Evolutionary conservation across 1,284 basidiomycete genomes (phyloP), one percentile per base, ranked within the genome.

Genomic region (Cerrena zonata): DNA sequence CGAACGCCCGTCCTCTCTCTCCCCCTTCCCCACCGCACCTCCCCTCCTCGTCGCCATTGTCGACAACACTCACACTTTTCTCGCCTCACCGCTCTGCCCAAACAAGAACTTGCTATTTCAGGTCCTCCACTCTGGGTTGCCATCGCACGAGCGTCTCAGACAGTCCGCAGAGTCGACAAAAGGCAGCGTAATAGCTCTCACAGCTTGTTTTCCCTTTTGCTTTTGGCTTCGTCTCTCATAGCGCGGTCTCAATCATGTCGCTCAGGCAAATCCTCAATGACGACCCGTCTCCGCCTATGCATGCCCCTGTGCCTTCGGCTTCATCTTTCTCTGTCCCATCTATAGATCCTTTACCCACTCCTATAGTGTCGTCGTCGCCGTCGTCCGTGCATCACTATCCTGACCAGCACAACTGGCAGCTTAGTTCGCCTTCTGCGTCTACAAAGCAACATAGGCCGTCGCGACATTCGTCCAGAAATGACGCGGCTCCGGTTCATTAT

Each of bases 191-290:
- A 51, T 51, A 51, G 21, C 45, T 30, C 27, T 56, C 59, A 49
- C 45, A 51, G 54, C 57, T 53, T 50, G 51, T 55, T 49, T 48
- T 45, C 51, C 51, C 39, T 22, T 19, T 22, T 18, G 39, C 39
- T 15, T 50, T 51, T 52, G 30, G 46, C 52, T 52, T 50, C 51
- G 41, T 26, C 26, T 39, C 24, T 36, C n/a, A n/a, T 38, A 46
- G 26, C 40, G 40, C 30, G 27, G 15, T 5, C 13, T 40, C 52
- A 44, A 58, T 56, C 52, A 88, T 88, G 85, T 88, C 86, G 48
- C 78, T 88, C 64, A 80, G 78, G 59, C 76, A 78, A 57, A 88
- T 88, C 55, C 80, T 88, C 69, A 88, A 88, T 68, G 79, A 85
- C 69, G 79, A 84, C 55, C 75, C 65, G 13, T 70, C 70, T n/a